Base-by-base conservation (phyloP, 1,139 yeast species). In the Geotrichum cucujoidarum region DNA sequence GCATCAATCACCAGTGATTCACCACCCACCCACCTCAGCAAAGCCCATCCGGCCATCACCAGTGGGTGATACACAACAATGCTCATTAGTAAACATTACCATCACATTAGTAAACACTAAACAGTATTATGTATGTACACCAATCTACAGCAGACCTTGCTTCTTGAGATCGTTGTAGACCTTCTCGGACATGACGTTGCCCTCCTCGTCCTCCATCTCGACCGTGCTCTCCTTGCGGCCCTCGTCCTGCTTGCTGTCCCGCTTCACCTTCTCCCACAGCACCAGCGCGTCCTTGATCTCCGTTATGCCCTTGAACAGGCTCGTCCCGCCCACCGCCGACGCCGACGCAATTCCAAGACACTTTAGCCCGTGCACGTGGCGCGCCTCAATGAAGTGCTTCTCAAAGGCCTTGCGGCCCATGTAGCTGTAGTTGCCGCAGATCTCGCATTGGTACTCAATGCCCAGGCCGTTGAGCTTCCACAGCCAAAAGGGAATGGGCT, bases 401-500 rank as follows among this genome's bases (percentile, higher is more conserved):
- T 78, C 83, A 63, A 80, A 92, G 1, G 76, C 74, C 43, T 74
- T 71, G 20, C 95, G 73, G 1, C 99, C 98, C 60, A 78, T 78
- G 67, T 84, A 92, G 6, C 71, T 70, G 36, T 70, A 66, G 59
- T 87, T 82, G 1, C 95, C 95, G 63, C 99, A 92, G 4, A 92
- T 77, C 63, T 94, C 97, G 66, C 99, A 92, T 1, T 69, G 63
- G 58, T 80, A 87, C 45, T 76, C 78, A 46, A 78, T 77, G 50
- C 86, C 88, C 11, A 90, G 71, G 0, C 98, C 98, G 59, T 88
- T 92, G 31, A 89, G 71, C 63, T 90, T 92, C 73, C 81, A 90
- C 25, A 92, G 70, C 99, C 99, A 92, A 51, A 74, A 80, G 1
- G 98, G 98, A 34, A 92, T 88, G 0, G 97, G 97, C 36, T 76